Evolutionary conservation across 345 rosid species (phyloP).

Genomic region (Angophora floribunda): DNA sequence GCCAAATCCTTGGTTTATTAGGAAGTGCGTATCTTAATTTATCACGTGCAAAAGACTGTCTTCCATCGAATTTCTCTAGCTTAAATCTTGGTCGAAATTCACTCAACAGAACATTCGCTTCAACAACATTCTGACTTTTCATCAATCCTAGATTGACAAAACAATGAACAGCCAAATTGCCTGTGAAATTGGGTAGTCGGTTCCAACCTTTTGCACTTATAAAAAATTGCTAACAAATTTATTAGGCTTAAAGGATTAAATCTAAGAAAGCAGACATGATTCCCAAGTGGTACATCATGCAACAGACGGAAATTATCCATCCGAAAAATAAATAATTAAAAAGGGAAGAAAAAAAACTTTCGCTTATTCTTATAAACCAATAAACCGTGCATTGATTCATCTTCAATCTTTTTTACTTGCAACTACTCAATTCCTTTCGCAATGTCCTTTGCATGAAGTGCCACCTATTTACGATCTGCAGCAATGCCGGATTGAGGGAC

Average conservation of each 20-base stretch:
- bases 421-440: neutral
- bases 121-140: neutral
- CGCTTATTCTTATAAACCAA: neutral
- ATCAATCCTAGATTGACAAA: neutral
- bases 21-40: neutral
- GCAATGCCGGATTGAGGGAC: neutral
- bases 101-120: neutral
- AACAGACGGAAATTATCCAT: neutral
- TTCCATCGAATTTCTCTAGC: neutral
- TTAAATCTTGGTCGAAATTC: neutral
- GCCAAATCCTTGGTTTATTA: neutral
- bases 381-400: neutral
- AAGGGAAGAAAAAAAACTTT: too few species aligned
- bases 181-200: neutral
- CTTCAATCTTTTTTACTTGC: neutral
- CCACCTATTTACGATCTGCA: accelerated
- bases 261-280: neutral
- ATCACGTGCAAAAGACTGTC: accelerated
- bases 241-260: neutral
- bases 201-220: neutral
- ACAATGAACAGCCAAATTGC: neutral
- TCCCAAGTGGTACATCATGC: neutral
- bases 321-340: neutral
- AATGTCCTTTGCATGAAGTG: neutral
- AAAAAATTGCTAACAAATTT: neutral